Base-by-base conservation (phyloP, 2,329 filamentous ascomycete species). In the Simplicillium aogashimaense region DNA sequence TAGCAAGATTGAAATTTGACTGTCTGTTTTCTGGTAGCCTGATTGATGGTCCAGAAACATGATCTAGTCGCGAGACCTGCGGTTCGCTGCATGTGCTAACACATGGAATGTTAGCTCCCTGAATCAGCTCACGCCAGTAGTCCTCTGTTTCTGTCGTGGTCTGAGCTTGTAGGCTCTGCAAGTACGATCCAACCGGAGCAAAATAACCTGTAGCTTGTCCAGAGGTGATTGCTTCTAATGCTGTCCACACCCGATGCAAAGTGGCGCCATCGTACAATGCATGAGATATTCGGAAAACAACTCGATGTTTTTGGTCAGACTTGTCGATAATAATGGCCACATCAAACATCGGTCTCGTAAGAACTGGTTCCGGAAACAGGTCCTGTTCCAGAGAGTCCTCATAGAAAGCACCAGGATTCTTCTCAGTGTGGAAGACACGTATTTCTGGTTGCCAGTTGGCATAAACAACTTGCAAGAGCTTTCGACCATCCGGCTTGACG, bases 221-320 rank as follows among this genome's bases (percentile, higher is more conserved):
- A 13, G 34, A 28, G 2, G 16, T 30, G 9, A 10, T 15, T 16
- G 31, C n/a, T 35, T 39, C 37, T 11, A 39, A 39, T 14, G 37
- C 37, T 28, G 25, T 20, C 37, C 37, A 39, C 37, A 39, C 34
- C 16, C 34, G 32, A 12, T 29, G 16, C 20, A 39, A 14, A 16
- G 29, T 34, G 17, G 34, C 25, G 13, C 37, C 37, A 14, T 39
- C 37, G 29, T 39, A 31, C 17, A 33, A 30, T 8, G 37, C 37
- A 17, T 39, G 37, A 10, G 37, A 39, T 14, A 39, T 33, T 29
- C 37, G 37, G 13, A 35, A 29, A 15, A 39, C 25, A 17, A 39
- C 34, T 7, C 37, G 13, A 25, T 38, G 33, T 3, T n/a, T n/a
- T 29, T 33, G 16, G 12, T 34, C 16, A 2, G 30, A 12, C 3